Base-by-base conservation (phyloP, 768 basidiomycete genomes). In the Boletales sp. region DNA sequence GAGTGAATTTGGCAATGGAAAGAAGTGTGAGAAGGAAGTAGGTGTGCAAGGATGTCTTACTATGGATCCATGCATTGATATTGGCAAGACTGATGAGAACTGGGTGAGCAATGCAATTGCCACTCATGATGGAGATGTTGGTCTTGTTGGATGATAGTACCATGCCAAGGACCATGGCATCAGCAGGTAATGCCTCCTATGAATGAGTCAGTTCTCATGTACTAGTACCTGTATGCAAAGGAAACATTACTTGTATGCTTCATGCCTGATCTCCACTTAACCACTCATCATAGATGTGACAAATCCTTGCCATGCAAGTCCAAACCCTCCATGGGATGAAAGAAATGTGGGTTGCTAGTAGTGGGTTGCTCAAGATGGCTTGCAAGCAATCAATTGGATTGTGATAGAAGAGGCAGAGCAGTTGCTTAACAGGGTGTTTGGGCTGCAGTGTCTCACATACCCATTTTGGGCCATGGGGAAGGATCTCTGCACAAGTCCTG, bases 81-180 rank as follows among this genome's bases (percentile, higher is more conserved):
- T 58, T 59, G 1, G 55, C 44, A 1, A 61, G 50, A 15, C 50
- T 47, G 1, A 61, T 42, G 0, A 61, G 40, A 2, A 61, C 19
- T 0, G 51, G 56, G 31, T 58, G 54, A 2, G 54, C 33, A 13
- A 48, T 6, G 8, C 6, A 6, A 10, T 58, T 46, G 15, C 51
- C 42, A 37, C 19, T 38, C 14, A 52, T 36, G 11, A 35, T 8
- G 8, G 41, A 42, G 41, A 42, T 28, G 7, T 28, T 28, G 25
- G 25, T 28, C 25, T 28, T 28, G 25, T 28, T 6, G 6, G 25
- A 28, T 18, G 41, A 42, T 14, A 42, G 41, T 6, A 42, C 18
- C 4, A 46, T 8, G n/a, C 25, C n/a, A 12, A 46, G 44, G 3
- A 46, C 21, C 3, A 28, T 38, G 9, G 35, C 35, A 8, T 36